Evolutionary conservation across 768 basidiomycete genomes (phyloP).

Genomic region (Tephrocybe sp.): DNA sequence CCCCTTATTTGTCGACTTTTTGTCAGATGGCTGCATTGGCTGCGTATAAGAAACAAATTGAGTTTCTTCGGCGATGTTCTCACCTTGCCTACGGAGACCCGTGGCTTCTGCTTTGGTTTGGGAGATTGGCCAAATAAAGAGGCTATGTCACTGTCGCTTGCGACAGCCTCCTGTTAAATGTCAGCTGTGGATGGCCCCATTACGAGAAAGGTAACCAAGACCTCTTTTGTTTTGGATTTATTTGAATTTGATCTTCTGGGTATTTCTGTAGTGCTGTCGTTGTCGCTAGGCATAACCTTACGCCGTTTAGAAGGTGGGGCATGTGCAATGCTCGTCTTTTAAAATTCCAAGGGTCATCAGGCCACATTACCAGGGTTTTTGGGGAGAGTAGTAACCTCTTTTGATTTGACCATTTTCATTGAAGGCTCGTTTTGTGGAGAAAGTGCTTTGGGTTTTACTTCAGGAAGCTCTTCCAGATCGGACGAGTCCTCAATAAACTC

Average conservation of each 20-base stretch:
- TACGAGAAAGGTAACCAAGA: neutral
- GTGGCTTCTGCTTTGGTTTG: slow-evolving; percentile 27
- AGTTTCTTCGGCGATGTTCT: neutral
- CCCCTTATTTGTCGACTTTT: slow-evolving; percentile 26
- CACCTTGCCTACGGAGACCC: slow-evolving; percentile 22
- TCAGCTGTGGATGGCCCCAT: slow-evolving; percentile 1
- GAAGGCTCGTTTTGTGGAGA: neutral
- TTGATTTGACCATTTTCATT: neutral
- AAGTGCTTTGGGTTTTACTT: neutral
- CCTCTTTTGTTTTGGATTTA: neutral
- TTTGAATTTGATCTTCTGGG: neutral
- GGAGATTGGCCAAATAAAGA: slow-evolving; percentile 57
- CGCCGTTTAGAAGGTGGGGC: slow-evolving; percentile 5
- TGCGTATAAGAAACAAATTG: neutral
- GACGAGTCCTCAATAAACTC: slow-evolving; percentile 32
- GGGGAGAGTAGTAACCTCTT: slow-evolving; percentile 1
- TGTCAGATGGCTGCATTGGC: slow-evolving; percentile 17
- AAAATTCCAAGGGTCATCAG: too few relatives aligned
- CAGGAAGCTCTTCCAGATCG: slow-evolving; percentile 30
- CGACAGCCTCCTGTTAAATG: slow-evolving; percentile 14
- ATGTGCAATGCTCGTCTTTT: neutral
- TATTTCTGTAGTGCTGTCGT: neutral
- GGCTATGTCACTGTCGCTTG: slow-evolving; percentile 61
- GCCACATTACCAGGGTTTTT: neutral
- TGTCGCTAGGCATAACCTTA: slow-evolving; percentile 11